These are phyloP conservation scores for Triticum dicoccoides DNA, from an alignment of 176 grass and related monocot species.

Conservation along the genomic window DNA sequence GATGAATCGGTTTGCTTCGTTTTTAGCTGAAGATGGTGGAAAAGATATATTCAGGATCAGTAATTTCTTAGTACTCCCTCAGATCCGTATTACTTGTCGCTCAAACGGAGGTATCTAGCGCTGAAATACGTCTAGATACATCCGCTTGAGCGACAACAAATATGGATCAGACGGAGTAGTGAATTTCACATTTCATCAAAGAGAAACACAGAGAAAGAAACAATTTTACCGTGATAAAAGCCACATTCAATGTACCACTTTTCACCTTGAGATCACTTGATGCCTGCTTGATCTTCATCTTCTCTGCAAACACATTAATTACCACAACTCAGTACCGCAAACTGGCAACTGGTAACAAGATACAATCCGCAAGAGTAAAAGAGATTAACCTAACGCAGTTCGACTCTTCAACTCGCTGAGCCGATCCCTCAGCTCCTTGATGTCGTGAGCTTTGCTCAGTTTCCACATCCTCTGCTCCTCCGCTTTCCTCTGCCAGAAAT, in stretches of 20 bases:
- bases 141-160: no score
- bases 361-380: conserved; percentile 11
- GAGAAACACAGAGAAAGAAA: conserved; percentile 10
- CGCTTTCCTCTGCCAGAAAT: conserved; percentile 52
- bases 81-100: no score
- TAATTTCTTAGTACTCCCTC: not conserved
- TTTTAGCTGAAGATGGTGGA: conserved; percentile 38
- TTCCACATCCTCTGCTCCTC: conserved; percentile 80
- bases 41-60: conserved; percentile 8
- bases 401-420: conserved; percentile 50
- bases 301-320: conserved; percentile 49
- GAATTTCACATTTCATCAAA: conserved; percentile 19
- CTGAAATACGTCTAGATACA: no score
- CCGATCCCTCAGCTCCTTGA: conserved; percentile 60
- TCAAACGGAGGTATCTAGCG: no score
- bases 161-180: no score
- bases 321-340: conserved; percentile 18
- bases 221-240: conserved; percentile 50
- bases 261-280: conserved; percentile 49
- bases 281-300: conserved; percentile 56
- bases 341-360: not conserved
- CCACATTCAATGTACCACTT: conserved; percentile 47
- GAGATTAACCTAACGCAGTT: conserved; percentile 44
- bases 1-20: conserved; percentile 34
- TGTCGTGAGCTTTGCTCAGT: conserved; percentile 59